Percentiles rank a stretch among this genome's conserved stretches.
phyloP scores from a whole-genome alignment of 148 eudicot species.

The Rhododendron simsii region DNA sequence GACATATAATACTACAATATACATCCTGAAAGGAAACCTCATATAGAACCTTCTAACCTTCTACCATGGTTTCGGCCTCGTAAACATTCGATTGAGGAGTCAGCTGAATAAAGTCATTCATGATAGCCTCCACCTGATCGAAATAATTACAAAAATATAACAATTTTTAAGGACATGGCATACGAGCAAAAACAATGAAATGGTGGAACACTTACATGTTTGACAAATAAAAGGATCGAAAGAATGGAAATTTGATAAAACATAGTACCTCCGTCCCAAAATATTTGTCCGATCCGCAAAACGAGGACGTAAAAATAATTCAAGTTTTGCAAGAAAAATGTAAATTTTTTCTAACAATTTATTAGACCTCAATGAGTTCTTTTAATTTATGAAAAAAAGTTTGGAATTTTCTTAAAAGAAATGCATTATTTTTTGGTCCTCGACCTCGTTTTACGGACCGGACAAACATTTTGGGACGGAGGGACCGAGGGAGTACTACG shows the following conservation, averaged over 20 bases:
- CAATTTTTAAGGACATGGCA: background rate
- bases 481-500: background rate
- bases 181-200: background rate
- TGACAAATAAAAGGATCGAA: conserved; percentile 1
- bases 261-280: no score
- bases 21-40: background rate
- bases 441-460: no score
- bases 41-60: conserved; percentile 49
- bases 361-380: no score
- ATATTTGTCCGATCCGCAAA: no score
- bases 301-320: no score
- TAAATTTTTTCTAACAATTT: no score
- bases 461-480: no score
- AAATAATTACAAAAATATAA: conserved; percentile 4
- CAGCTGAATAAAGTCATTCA: conserved; percentile 95
- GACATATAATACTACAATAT: background rate
- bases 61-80: conserved; percentile 95
- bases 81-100: conserved; percentile 85
- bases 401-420: no score
- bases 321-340: no score
- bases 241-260: background rate
- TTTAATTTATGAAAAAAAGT: no score
- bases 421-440: no score
- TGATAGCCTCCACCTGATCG: conserved; percentile 86
- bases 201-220: background rate